Percentiles rank a stretch among this genome's conserved stretches.
These are phyloP conservation scores for Fusarium agapanthi DNA, from an alignment of 2,329 filamentous ascomycete genomes.

Conservation along the genomic window DNA sequence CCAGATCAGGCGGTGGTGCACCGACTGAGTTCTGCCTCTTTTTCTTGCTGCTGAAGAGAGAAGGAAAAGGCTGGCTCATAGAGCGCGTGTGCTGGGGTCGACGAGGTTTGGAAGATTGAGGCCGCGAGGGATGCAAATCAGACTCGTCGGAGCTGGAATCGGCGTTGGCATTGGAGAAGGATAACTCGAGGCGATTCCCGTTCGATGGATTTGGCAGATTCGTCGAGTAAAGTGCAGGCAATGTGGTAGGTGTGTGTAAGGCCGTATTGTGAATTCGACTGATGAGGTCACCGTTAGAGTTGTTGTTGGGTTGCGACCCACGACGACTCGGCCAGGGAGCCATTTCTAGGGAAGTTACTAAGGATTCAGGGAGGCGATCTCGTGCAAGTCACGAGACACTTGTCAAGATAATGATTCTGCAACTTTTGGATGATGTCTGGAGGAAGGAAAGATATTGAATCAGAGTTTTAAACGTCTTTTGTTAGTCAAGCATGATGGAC, in stretches of 20 bases:
- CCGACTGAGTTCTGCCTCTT: slow-evolving; percentile 58
- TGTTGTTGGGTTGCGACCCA: slow-evolving; percentile 43
- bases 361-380: slow-evolving; percentile 20
- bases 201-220: slow-evolving; percentile 7
- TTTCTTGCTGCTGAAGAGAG: slow-evolving; percentile 70
- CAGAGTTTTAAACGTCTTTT: background rate
- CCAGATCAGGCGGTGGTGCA: slow-evolving; percentile 46
- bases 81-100: slow-evolving; percentile 59
- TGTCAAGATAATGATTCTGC: background rate
- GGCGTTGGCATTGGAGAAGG: slow-evolving; percentile 43
- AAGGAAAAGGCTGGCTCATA: slow-evolving; percentile 82
- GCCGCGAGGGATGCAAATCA: slow-evolving; percentile 46
- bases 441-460: background rate
- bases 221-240: slow-evolving; percentile 34
- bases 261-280: slow-evolving; percentile 49
- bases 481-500: slow-evolving; percentile 23
- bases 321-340: slow-evolving; percentile 45
- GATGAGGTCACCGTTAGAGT: slow-evolving; percentile 45
- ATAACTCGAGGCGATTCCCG: slow-evolving; percentile 38
- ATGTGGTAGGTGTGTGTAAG: slow-evolving; percentile 45
- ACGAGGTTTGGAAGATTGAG: slow-evolving; percentile 32
- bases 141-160: slow-evolving; percentile 58
- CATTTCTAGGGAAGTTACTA: slow-evolving; percentile 42
- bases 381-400: slow-evolving; percentile 13
- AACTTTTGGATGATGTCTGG: background rate